A percentile compares a stretch with the other conserved stretches of the same genome.
phyloP scores from a whole-genome alignment of 805 yeast species.

The Wickerhamomyces strasburgensis region DNA sequence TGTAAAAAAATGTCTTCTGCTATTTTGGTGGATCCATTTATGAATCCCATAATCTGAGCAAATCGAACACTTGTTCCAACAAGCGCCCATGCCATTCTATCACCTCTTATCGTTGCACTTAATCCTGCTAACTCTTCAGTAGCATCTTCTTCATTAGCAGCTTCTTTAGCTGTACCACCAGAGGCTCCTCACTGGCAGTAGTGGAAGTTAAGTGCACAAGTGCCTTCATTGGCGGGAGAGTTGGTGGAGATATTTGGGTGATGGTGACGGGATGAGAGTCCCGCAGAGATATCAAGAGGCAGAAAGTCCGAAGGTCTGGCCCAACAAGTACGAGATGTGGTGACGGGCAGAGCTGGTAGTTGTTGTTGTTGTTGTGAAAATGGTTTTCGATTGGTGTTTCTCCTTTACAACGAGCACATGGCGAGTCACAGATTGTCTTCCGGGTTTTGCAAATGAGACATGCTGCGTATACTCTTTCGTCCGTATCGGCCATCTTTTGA shows the following conservation, averaged over 20 bases:
- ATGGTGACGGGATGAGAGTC: too few species aligned
- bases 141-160: conserved; percentile 21
- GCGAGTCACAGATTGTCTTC: too few species aligned
- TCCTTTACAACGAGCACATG: too few species aligned
- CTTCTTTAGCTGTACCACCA: not conserved
- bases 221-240: too few species aligned
- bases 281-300: not conserved
- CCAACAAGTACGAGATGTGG: conserved; percentile 1
- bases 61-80: conserved; percentile 82
- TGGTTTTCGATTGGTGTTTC: too few species aligned
- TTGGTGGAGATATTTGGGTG: too few species aligned
- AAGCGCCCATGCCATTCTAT: conserved; percentile 91
- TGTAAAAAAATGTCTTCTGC: conserved; percentile 24
- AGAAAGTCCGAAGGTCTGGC: too few species aligned
- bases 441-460: too few species aligned
- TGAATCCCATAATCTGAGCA: conserved; percentile 81
- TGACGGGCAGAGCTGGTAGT: conserved; percentile 7
- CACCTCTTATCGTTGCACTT: conserved; percentile 80
- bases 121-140: conserved; percentile 62
- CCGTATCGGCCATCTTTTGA: too few species aligned
- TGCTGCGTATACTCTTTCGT: too few species aligned
- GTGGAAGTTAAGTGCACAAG: conserved; percentile 10
- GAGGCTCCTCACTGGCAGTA: conserved; percentile 11
- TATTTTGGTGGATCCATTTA: conserved; percentile 62
- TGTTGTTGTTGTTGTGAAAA: conserved; percentile 1